Evolutionary conservation across 345 rosid genomes (phyloP), one percentile per base, ranked within the genome.

Genomic region (Eucalyptus guilfoylei): DNA sequence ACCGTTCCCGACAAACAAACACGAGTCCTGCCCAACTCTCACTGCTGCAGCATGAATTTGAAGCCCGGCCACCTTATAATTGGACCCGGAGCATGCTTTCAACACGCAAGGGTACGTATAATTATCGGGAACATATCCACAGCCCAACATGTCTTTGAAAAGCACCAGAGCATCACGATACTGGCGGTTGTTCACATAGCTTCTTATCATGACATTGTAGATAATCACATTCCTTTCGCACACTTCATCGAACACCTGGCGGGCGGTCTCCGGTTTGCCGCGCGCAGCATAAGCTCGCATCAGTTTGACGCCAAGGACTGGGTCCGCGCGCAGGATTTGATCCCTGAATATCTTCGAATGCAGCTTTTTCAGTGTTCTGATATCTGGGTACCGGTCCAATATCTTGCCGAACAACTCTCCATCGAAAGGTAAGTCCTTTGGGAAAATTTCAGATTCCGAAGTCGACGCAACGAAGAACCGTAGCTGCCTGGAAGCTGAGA

Each of bases 1-100:
- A 30, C 95, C 92, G 91, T 94, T 93, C 72, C 91, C 92, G 45
- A 94, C 93, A 90, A 87, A 90, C 80, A 94, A 69, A 87, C 92
- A 89, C 40, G 90, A 89, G 48, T 86, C 80, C 50, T 88, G 89
- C 28, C 92, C 93, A 86, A 87, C 87, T 87, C 85, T 89, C 58
- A 89, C 81, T 5, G 49, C 89, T 49, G 37, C 55, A 13, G 87
- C 91, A 80, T 89, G 89, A 45, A 87, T 40, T 48, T 87, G 91
- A 32, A 34, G 30, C 48, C 91, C 91, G 14, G 58, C 54, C 45
- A 45, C 80, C 87, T 80, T 58, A 30, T 58, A 28, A 47, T 72
- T 80, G 67, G 89, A 89, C 28, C 81, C 87, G 0, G 89, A 81
- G 37, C 91, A 89, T 16, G 91, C 91, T 55, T 80, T 87, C 87